Conservation (phyloP, 345 rosid genomes). For the Camelina laxa region DNA sequence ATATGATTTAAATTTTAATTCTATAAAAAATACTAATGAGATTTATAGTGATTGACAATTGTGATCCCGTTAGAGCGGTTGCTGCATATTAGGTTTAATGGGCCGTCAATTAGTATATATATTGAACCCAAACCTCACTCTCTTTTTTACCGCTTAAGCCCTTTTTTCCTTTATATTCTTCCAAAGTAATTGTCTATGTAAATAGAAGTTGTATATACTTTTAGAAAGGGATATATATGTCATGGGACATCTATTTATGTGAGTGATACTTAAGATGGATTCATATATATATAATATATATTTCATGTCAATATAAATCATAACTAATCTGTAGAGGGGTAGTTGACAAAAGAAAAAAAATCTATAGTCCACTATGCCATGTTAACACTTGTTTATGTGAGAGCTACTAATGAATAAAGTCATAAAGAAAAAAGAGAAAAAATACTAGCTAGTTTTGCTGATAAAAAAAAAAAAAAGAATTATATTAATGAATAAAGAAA, state of each 20-base stretch:
- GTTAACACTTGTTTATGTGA: neutral
- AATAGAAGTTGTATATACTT: neutral
- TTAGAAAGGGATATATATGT: neutral
- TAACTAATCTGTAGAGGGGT: neutral
- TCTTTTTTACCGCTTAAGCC: too few species aligned
- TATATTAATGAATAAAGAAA: neutral
- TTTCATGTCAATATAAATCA: neutral
- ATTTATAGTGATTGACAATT: neutral
- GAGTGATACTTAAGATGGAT: neutral
- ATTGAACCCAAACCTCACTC: neutral
- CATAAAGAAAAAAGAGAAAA: too few species aligned
- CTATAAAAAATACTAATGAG: too few species aligned
- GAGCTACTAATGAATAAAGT: neutral
- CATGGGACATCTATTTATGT: neutral
- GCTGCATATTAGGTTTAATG: too few species aligned
- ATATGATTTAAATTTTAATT: too few species aligned
- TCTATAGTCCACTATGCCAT: neutral
- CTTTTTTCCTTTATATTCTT: neutral
- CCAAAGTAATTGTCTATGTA: neutral
- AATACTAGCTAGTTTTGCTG: neutral
- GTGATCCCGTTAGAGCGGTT: too few species aligned
- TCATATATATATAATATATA: neutral
- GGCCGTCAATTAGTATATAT: too few species aligned
- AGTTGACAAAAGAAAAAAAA: too few species aligned
- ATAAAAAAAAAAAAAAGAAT: neutral